Conservation (phyloP, 768 basidiomycete species). For the Boletus speciosus region DNA sequence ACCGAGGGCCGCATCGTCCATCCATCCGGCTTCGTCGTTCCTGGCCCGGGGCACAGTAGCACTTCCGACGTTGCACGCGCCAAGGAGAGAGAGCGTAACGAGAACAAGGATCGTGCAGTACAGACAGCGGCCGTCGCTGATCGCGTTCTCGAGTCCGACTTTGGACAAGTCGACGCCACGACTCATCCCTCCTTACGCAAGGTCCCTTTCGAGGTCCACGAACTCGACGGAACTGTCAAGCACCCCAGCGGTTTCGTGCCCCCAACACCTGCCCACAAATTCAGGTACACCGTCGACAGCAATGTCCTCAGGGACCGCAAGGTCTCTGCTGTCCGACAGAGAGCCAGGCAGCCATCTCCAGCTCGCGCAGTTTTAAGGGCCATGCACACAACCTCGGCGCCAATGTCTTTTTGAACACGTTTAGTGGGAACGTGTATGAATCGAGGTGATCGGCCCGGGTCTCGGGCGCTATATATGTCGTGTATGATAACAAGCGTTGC, state of each 20-base stretch:
- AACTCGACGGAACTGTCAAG: conserved; percentile 36
- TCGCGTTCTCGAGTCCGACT: conserved; percentile 31
- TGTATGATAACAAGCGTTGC: neutral
- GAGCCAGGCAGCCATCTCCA: conserved; percentile 10
- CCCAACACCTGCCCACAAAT: conserved; percentile 39
- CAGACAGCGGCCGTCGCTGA: conserved; percentile 33
- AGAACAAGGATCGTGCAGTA: conserved; percentile 12
- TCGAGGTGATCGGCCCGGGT: conserved; percentile 12
- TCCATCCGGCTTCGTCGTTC: conserved; percentile 29
- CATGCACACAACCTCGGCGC: conserved; percentile 16
- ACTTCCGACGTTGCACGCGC: conserved; percentile 22
- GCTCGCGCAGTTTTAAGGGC: conserved; percentile 17
- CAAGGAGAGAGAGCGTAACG: conserved; percentile 25
- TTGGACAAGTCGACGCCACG: conserved; percentile 25
- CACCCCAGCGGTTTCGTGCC: conserved; percentile 44
- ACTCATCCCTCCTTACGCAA: conserved; percentile 31
- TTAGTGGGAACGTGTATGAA: conserved; percentile 23
- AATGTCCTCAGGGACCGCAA: conserved; percentile 19
- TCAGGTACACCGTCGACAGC: conserved; percentile 20
- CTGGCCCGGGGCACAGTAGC: conserved; percentile 28
- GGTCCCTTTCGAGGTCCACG: conserved; percentile 41
- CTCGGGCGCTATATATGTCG: neutral
- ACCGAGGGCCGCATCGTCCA: conserved; percentile 19
- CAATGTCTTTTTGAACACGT: conserved; percentile 8
- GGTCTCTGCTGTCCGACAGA: conserved; percentile 9